These are phyloP conservation scores for Pseudotsuga menziesii DNA, from an alignment of 75 land plant genomes.

Conservation along the genomic window DNA sequence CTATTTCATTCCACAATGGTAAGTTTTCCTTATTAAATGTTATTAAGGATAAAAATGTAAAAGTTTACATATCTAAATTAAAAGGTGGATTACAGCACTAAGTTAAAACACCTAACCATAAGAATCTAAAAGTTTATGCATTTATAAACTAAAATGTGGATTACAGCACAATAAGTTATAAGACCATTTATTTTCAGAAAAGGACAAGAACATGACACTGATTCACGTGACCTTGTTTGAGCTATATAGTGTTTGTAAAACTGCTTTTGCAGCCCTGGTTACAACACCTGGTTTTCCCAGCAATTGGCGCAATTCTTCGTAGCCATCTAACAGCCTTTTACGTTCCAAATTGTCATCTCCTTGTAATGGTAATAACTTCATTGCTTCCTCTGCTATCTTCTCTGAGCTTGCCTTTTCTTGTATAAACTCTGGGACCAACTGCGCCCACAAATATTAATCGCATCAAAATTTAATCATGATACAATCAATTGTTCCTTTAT, in stretches of 20 bases:
- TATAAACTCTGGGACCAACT: conserved; percentile 33
- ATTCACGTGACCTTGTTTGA: background rate
- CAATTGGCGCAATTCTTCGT: conserved; percentile 9
- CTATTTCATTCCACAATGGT: too few species aligned
- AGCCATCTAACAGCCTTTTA: conserved; percentile 19
- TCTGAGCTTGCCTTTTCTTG: conserved; percentile 18
- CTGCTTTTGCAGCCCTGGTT: conserved; percentile 16
- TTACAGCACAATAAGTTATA: too few species aligned
- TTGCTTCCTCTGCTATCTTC: conserved; percentile 23
- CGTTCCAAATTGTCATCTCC: conserved; percentile 7
- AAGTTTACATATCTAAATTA: too few species aligned
- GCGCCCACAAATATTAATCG: conserved; percentile 9
- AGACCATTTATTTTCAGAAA: too few species aligned
- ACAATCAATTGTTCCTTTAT: background rate
- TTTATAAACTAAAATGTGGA: too few species aligned
- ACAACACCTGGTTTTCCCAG: conserved; percentile 23
- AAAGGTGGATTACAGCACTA: too few species aligned
- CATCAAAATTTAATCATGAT: background rate
- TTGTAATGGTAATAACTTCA: conserved; percentile 15
- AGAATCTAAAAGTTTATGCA: too few species aligned
- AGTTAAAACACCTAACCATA: too few species aligned
- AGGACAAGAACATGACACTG: too few species aligned
- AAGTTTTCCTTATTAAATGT: too few species aligned
- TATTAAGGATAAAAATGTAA: too few species aligned
- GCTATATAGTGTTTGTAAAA: conserved; percentile 5